A percentile compares a stretch with the other conserved stretches of the same genome.
These are phyloP conservation scores for Exobasidium rhododendri DNA, from an alignment of 1,284 basidiomycete genomes.

Conservation along the genomic window DNA sequence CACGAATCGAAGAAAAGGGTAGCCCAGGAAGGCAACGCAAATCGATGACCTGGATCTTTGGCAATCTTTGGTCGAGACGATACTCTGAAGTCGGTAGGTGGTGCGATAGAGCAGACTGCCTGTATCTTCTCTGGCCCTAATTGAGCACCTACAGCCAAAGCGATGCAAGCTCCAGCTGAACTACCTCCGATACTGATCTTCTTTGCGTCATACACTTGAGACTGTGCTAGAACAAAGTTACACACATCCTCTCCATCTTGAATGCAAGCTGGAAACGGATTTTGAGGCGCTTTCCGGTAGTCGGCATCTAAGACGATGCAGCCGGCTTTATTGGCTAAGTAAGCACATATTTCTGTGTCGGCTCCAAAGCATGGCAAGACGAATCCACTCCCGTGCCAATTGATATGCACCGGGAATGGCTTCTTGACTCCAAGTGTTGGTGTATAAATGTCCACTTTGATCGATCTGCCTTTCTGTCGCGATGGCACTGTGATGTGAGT, in stretches of 20 bases:
- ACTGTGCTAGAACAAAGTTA: neutral
- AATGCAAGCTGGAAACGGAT: slow-evolving; percentile 39
- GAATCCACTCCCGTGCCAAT: slow-evolving; percentile 31
- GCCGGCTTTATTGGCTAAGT: slow-evolving; percentile 17
- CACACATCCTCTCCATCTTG: slow-evolving; percentile 14
- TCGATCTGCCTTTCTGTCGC: slow-evolving; percentile 26
- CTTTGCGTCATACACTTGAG: slow-evolving; percentile 20
- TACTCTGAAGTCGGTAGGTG: slow-evolving; percentile 13
- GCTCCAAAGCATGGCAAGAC: slow-evolving; percentile 30
- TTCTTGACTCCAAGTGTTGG: slow-evolving; percentile 10
- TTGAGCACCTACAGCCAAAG: slow-evolving; percentile 24
- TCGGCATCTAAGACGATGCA: slow-evolving; percentile 38
- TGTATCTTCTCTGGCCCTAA: slow-evolving; percentile 32
- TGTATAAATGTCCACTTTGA: slow-evolving; percentile 32
- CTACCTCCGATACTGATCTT: slow-evolving; percentile 41
- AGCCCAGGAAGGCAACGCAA: slow-evolving; percentile 28
- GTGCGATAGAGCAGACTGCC: slow-evolving; percentile 20
- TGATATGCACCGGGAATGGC: slow-evolving; percentile 23
- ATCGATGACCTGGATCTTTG: slow-evolving; percentile 10
- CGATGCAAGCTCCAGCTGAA: slow-evolving; percentile 45
- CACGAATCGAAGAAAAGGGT: slow-evolving; percentile 25
- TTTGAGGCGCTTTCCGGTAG: slow-evolving; percentile 49
- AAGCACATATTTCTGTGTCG: slow-evolving; percentile 24
- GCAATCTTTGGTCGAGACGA: neutral
- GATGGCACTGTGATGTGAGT: slow-evolving; percentile 27